A percentile compares a stretch with the other conserved stretches of the same genome.
Evolutionary conservation across 179 eudicot species (phyloP).

Genomic region (Gypsophila paniculata): DNA sequence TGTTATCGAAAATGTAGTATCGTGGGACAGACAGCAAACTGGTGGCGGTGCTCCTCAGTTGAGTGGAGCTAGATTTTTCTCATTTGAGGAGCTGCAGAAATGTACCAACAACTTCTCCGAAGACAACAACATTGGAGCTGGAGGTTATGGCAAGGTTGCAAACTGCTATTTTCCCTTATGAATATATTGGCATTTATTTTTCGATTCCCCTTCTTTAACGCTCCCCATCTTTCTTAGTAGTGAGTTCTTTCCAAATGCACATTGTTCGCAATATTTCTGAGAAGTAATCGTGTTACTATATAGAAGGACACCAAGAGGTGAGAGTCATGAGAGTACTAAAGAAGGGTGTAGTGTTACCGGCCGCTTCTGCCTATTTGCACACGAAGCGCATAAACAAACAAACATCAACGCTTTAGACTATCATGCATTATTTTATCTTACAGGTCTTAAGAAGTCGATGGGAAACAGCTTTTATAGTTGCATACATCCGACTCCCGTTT

Average conservation of each 20-base stretch:
- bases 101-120: constrained; percentile 68
- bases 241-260: no score
- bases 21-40: constrained; percentile 54
- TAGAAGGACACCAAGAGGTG: not conserved
- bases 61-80: constrained; percentile 69
- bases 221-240: no score
- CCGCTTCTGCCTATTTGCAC: no score
- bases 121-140: constrained; percentile 65
- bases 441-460: not conserved
- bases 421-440: not conserved
- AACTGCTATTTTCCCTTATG: not conserved
- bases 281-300: not conserved
- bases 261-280: not conserved
- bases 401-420: not conserved
- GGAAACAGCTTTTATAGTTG: no score
- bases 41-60: constrained; percentile 57
- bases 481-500: no score
- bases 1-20: constrained; percentile 40
- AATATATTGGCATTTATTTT: not conserved
- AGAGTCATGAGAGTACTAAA: not conserved
- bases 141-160: constrained; percentile 84
- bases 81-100: constrained; percentile 66
- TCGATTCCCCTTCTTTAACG: not conserved
- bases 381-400: not conserved
- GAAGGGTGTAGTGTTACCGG: not conserved